Conservation (phyloP, 208 protist genomes). For the Entamoeba dispar region DNA sequence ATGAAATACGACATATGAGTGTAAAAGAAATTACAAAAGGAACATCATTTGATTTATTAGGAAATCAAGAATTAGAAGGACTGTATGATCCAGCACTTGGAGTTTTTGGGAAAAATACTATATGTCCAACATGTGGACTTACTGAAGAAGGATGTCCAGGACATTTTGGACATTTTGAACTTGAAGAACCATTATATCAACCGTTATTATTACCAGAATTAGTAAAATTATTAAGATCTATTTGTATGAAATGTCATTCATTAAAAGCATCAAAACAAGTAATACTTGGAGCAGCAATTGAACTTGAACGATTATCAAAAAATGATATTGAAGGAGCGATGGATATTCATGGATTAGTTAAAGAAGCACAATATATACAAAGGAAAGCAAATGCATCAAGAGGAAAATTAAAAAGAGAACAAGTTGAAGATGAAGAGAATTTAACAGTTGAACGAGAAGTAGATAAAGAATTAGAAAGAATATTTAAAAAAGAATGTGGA, state of each 20-base stretch:
- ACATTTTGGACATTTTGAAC: slow-evolving; percentile 92
- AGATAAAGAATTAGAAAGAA: neutral
- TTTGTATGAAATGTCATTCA: neutral
- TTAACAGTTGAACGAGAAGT: neutral
- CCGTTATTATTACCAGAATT: neutral
- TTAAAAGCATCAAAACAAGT: neutral
- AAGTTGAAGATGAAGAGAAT: neutral
- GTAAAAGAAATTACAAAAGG: neutral
- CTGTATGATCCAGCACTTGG: slow-evolving; percentile 54
- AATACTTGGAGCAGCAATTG: neutral
- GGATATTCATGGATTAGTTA: neutral
- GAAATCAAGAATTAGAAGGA: slow-evolving; percentile 17
- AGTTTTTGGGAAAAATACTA: slow-evolving; percentile 38
- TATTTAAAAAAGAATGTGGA: neutral
- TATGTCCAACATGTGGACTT: slow-evolving; percentile 42
- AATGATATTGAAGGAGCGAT: neutral
- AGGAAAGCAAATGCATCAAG: neutral
- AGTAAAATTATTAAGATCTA: neutral
- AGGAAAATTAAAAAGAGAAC: neutral
- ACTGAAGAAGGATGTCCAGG: slow-evolving; percentile 53
- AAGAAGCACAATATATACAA: neutral
- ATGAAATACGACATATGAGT: neutral
- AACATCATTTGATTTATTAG: neutral
- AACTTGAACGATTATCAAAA: neutral
- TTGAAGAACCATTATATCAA: slow-evolving; percentile 85